Percentiles rank a stretch among this genome's conserved stretches.
phyloP scores from a whole-genome alignment of 768 basidiomycete species.

The Hygrocybe coccinea region DNA sequence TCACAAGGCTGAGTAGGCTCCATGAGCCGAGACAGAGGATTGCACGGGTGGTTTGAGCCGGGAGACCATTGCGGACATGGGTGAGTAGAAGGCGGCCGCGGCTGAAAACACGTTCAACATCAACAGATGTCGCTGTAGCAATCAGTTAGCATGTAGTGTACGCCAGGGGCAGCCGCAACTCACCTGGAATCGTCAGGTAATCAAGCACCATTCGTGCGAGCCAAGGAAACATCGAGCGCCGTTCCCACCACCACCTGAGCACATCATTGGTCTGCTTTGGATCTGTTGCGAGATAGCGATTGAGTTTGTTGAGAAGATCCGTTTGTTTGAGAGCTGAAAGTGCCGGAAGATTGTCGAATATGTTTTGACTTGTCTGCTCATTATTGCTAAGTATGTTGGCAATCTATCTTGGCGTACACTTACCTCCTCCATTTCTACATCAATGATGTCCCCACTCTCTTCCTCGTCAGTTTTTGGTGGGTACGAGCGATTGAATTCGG shows the following conservation, averaged over 20 bases:
- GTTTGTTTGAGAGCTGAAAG: slow-evolving; percentile 13
- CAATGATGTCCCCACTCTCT: no score
- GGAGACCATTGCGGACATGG: slow-evolving; percentile 22
- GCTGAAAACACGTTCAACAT: slow-evolving; percentile 28
- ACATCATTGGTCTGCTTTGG: slow-evolving; percentile 10
- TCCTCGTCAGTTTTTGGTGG: background rate
- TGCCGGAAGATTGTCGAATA: slow-evolving; percentile 25
- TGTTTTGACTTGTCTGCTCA: no score
- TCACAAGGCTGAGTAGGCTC: no score
- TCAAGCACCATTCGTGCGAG: slow-evolving; percentile 33
- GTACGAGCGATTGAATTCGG: slow-evolving; percentile 14
- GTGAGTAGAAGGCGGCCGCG: slow-evolving; percentile 21
- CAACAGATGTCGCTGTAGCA: slow-evolving; percentile 27
- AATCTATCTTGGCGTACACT: no score
- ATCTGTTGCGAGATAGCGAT: slow-evolving; percentile 22
- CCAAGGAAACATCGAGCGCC: slow-evolving; percentile 18
- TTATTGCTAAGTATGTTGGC: no score
- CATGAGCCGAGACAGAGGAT: slow-evolving; percentile 27
- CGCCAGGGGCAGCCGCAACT: slow-evolving; percentile 9
- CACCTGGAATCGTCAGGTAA: slow-evolving; percentile 29
- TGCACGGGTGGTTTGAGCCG: slow-evolving; percentile 19
- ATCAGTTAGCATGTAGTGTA: slow-evolving; percentile 5
- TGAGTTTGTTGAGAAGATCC: slow-evolving; percentile 23
- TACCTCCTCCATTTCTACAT: no score
- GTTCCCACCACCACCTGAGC: slow-evolving; percentile 29